These are phyloP conservation scores for Pichia insulana DNA, from an alignment of 805 yeast species.

Conservation along the genomic window DNA sequence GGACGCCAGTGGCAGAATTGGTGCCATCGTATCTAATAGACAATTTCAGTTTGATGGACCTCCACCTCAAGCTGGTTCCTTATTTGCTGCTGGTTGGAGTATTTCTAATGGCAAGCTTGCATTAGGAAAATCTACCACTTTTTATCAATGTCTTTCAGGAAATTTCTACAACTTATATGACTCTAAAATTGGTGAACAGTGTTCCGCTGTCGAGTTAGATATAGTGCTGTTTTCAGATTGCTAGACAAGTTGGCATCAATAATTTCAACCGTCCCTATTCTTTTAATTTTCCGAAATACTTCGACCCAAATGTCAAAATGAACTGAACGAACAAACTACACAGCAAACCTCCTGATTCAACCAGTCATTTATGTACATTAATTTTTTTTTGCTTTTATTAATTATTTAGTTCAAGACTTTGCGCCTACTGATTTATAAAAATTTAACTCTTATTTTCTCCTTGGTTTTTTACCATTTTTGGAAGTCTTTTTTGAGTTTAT, in stretches of 20 bases:
- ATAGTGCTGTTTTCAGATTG: conserved; percentile 52
- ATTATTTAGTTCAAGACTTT: neutral
- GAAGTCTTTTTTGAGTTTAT: conserved; percentile 21
- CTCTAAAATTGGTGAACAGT: conserved; percentile 50
- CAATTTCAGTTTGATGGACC: conserved; percentile 78
- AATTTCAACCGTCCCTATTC: neutral
- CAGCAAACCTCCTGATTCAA: neutral
- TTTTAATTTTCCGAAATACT: neutral
- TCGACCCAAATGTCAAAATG: no score
- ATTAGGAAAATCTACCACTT: conserved; percentile 49
- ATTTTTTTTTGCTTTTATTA: neutral
- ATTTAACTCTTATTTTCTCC: conserved; percentile 16
- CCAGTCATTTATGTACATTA: no score
- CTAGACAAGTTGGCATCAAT: conserved; percentile 15
- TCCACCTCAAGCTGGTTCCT: conserved; percentile 73
- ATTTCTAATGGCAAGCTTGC: conserved; percentile 55
- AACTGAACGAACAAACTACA: neutral
- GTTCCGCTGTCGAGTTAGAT: conserved; percentile 52
- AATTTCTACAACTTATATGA: conserved; percentile 73
- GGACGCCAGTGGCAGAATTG: conserved; percentile 59
- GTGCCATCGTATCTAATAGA: conserved; percentile 73
- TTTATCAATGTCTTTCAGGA: conserved; percentile 72
- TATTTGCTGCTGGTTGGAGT: conserved; percentile 58
- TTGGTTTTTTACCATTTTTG: conserved; percentile 16
- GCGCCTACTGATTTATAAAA: neutral